These are phyloP conservation scores for Komagataea norvegica DNA, from an alignment of 1,139 yeast species.

Conservation along the genomic window DNA sequence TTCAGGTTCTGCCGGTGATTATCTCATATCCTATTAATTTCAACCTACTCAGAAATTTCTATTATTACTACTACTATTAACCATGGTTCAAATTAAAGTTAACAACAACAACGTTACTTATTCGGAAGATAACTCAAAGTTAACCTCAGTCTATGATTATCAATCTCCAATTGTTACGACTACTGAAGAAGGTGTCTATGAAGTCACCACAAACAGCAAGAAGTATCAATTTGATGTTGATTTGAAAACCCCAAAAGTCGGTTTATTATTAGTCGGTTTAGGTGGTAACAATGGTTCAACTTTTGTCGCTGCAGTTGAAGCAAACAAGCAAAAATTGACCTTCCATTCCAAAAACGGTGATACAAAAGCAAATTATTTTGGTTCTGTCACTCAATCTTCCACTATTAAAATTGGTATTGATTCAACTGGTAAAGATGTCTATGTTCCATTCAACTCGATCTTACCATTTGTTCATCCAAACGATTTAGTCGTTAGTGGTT, in stretches of 20 bases:
- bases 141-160: constrained; percentile 68
- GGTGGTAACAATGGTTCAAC: constrained; percentile 98
- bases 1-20: constrained; percentile 22
- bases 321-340: constrained; percentile 73
- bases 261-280: constrained; percentile 85
- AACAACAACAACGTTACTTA: constrained; percentile 63
- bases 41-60: neutral
- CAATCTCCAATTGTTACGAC: constrained; percentile 59
- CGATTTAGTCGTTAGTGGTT: constrained; percentile 86
- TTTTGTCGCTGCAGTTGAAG: constrained; percentile 75
- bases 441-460: constrained; percentile 86
- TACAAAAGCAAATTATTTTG: constrained; percentile 81
- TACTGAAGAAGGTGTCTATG: constrained; percentile 47
- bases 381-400: constrained; percentile 93
- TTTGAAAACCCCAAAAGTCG: constrained; percentile 77
- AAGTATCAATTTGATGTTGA: constrained; percentile 87
- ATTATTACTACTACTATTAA: constrained; percentile 7
- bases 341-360: constrained; percentile 80
- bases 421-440: constrained; percentile 74
- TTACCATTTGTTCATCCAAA: constrained; percentile 88
- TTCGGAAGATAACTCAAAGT: constrained; percentile 51
- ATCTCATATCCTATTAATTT: constrained; percentile 18
- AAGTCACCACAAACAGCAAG: constrained; percentile 65
- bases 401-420: constrained; percentile 90
- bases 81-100: constrained; percentile 35